Percentiles rank a stretch among this genome's conserved stretches.
phyloP scores from a whole-genome alignment of 2,329 filamentous ascomycete genomes.

The Fusarium hostae region DNA sequence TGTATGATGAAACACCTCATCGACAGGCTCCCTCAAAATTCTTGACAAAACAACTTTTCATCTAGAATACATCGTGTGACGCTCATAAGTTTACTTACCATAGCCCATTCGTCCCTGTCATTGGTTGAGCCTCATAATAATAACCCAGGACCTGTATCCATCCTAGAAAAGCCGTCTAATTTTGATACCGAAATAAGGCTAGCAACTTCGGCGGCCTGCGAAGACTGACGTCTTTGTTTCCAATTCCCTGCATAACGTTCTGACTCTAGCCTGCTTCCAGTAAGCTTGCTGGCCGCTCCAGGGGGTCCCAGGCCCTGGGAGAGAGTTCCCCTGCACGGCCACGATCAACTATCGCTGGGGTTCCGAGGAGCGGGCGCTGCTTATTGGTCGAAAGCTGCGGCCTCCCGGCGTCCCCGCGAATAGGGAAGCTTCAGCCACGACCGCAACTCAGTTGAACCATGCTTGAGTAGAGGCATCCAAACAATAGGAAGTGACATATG shows the following conservation, averaged over 20 bases:
- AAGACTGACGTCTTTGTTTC: constrained; percentile 12
- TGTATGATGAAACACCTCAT: constrained; percentile 1
- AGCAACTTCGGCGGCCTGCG: constrained; percentile 23
- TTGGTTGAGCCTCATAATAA: constrained; percentile 1
- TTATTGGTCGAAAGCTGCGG: constrained; percentile 40
- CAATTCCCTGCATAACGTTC: constrained; percentile 11
- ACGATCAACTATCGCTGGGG: constrained; percentile 15
- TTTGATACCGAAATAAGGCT: constrained; percentile 28
- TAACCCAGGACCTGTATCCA: background rate
- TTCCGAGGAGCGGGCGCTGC: background rate
- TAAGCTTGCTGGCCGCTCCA: constrained; percentile 33
- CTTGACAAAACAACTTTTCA: background rate
- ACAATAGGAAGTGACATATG: background rate
- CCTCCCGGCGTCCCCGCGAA: constrained; percentile 44
- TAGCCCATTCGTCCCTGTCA: background rate
- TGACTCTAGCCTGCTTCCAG: constrained; percentile 34
- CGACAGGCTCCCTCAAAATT: constrained; percentile 7
- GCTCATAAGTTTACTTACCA: background rate
- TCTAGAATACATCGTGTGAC: background rate
- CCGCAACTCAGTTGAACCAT: constrained; percentile 27
- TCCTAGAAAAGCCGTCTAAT: constrained; percentile 20
- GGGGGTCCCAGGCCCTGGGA: constrained; percentile 1
- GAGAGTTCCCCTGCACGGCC: constrained; percentile 36
- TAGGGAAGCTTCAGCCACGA: constrained; percentile 42
- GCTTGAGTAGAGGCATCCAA: constrained; percentile 35